Evolutionary conservation across 1,284 basidiomycete species (phyloP).

Genomic region (Tilletia indica): DNA sequence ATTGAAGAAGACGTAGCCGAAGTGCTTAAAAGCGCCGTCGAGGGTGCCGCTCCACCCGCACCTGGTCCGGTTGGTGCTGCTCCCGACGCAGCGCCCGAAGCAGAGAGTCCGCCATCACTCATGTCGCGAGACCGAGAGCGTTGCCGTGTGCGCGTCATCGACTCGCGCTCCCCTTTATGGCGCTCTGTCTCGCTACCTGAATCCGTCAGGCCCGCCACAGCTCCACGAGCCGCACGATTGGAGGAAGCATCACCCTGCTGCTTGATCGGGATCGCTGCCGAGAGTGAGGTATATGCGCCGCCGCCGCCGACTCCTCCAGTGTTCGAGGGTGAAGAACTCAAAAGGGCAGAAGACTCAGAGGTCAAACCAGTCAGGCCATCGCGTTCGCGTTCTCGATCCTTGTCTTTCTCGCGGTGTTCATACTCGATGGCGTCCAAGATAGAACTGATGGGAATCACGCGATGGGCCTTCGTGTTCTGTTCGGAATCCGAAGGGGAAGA

Average conservation of each 20-base stretch:
- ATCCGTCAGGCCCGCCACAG: constrained; percentile 3
- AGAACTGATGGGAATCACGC: constrained; percentile 76
- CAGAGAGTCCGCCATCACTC: constrained; percentile 1
- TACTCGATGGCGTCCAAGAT: constrained; percentile 92
- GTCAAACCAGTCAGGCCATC: constrained; percentile 16
- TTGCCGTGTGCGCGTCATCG: not conserved
- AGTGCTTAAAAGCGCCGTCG: not conserved
- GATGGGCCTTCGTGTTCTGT: constrained; percentile 72
- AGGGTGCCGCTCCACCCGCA: not conserved
- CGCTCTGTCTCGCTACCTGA: constrained; percentile 7
- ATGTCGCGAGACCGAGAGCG: not conserved
- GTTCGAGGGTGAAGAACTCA: constrained; percentile 22
- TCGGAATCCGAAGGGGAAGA: not conserved
- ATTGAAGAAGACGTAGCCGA: constrained; percentile 12
- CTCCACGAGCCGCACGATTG: constrained; percentile 4
- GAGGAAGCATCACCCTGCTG: too few species aligned
- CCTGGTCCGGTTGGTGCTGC: not conserved
- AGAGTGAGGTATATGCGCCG: not conserved
- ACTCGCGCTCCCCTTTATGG: not conserved
- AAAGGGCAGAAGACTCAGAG: constrained; percentile 19
- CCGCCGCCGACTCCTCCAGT: constrained; percentile 19
- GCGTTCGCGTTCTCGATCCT: constrained; percentile 16
- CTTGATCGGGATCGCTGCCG: too few species aligned
- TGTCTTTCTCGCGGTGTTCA: constrained; percentile 22
- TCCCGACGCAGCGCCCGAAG: not conserved